phyloP scores from a whole-genome alignment of 495 filamentous ascomycete genomes.

The Jackrogersella multiformis region DNA sequence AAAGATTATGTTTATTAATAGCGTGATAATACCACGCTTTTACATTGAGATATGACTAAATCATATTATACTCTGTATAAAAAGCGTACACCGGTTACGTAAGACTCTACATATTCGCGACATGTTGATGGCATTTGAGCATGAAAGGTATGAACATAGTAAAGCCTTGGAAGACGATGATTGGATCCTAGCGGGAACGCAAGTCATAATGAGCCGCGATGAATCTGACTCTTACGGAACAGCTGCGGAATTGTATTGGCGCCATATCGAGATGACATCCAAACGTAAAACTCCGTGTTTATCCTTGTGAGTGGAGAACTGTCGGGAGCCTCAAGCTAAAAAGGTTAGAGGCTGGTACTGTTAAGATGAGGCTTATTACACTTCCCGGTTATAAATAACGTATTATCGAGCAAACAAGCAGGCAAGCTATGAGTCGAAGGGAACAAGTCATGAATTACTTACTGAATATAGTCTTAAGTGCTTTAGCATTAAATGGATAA shows the following conservation, averaged over 20 bases:
- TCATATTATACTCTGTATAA: too few species aligned
- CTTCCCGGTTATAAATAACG: conserved; percentile 26
- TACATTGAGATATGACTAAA: conserved; percentile 31
- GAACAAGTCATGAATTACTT: conserved; percentile 12
- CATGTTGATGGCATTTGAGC: too few species aligned
- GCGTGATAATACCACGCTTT: too few species aligned
- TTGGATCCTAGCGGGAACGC: conserved; percentile 17
- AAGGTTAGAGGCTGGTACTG: conserved; percentile 13
- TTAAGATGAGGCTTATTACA: conserved; percentile 42
- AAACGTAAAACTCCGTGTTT: not conserved
- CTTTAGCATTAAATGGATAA: too few species aligned
- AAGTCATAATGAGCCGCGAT: conserved; percentile 30
- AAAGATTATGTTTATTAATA: too few species aligned
- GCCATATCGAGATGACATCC: conserved; percentile 6
- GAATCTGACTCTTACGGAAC: conserved; percentile 5
- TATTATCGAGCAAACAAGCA: conserved; percentile 21
- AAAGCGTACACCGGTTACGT: conserved; percentile 23
- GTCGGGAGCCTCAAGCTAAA: conserved; percentile 27
- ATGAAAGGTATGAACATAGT: too few species aligned
- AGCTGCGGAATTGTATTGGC: conserved; percentile 27
- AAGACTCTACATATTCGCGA: conserved; percentile 25
- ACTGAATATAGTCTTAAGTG: too few species aligned
- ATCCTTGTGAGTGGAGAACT: conserved; percentile 26
- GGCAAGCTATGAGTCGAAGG: conserved; percentile 13
- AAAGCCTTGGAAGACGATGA: conserved; percentile 26